Percentiles rank a stretch among this genome's conserved stretches.
phyloP scores from a whole-genome alignment of 257 asterid species.

The Solanum stenotomum region DNA sequence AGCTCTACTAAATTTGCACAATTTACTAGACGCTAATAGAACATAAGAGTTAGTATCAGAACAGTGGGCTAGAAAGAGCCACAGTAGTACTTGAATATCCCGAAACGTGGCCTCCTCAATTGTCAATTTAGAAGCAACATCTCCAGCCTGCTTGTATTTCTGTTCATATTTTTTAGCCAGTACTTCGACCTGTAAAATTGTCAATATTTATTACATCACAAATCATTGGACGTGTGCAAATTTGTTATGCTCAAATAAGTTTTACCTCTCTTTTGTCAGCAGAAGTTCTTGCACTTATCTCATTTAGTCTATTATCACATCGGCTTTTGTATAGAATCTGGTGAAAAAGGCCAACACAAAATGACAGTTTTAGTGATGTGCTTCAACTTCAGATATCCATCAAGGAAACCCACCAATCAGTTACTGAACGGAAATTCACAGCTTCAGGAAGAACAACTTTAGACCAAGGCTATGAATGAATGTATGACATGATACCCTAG shows the following conservation, averaged over 20 bases:
- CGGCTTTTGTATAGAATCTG: slow-evolving; percentile 92
- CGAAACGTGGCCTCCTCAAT: slow-evolving; percentile 95
- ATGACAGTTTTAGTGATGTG: slow-evolving; percentile 1
- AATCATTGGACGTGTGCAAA: background rate
- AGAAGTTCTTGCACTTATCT: slow-evolving; percentile 74
- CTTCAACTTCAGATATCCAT: background rate
- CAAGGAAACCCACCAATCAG: background rate
- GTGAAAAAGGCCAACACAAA: slow-evolving; percentile 18
- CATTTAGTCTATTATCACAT: slow-evolving; percentile 87
- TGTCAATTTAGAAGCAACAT: slow-evolving; percentile 86
- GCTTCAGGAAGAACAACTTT: background rate
- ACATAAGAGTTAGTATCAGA: background rate
- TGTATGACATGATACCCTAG: background rate
- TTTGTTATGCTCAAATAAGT: slow-evolving; percentile 1
- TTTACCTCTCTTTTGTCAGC: slow-evolving; percentile 84
- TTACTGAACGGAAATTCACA: background rate
- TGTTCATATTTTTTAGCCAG: slow-evolving; percentile 88
- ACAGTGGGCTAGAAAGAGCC: background rate
- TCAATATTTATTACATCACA: slow-evolving; percentile 11
- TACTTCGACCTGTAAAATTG: slow-evolving; percentile 52
- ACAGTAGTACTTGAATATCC: slow-evolving; percentile 73
- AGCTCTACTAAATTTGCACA: background rate
- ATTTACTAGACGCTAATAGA: background rate
- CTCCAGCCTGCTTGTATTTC: slow-evolving; percentile 86
- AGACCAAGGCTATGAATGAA: background rate